Evolutionary conservation across 2,329 filamentous ascomycete species (phyloP), one percentile per base, ranked within the genome.

Genomic region (Colletotrichum endophyticum): DNA sequence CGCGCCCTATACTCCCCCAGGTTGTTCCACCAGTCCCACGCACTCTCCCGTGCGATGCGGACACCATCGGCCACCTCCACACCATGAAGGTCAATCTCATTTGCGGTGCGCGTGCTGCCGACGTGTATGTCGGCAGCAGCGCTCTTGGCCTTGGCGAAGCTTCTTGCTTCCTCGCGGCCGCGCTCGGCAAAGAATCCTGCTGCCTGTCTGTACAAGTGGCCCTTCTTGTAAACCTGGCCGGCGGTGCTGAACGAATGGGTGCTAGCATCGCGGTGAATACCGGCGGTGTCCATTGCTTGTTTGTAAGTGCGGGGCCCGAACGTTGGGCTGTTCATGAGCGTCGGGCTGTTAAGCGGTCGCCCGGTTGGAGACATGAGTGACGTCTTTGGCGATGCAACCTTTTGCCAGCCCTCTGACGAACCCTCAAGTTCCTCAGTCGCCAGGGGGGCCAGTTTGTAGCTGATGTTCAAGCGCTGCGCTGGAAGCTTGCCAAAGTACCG

Each of bases 1-100:
- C 82, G 80, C 79, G 89, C 88, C 78, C 91, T 91, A 66, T 89
- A 88, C 81, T 96, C 94, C 1, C 94, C 94, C 11, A 95, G 85
- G 0, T 85, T 85, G 22, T 91, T 86, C 96, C 96, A 98, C 96
- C 96, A 99, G 12, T 82, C 83, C 78, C 90, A 88, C 0, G 94
- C 93, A 49, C 89, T 90, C 63, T 92, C 89, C 34, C 91, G 89
- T 2, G 95, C 93, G 78, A 98, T 98, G 5, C 95, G 89, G 34
- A 96, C 92, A 2, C 94, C 96, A 83, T 98, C 95, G 66, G 92
- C 88, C 2, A 98, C 96, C 61, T 90, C 92, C 7, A 98, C 92
- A 8, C 95, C 95, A 83, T 99, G 96, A 30, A 99, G 87, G 83
- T 99, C 96, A 9, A 98, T 87, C 25, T 89, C 86, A 2, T 85